phyloP scores from a whole-genome alignment of 1,139 yeast species.

The Candida mesenterica region DNA sequence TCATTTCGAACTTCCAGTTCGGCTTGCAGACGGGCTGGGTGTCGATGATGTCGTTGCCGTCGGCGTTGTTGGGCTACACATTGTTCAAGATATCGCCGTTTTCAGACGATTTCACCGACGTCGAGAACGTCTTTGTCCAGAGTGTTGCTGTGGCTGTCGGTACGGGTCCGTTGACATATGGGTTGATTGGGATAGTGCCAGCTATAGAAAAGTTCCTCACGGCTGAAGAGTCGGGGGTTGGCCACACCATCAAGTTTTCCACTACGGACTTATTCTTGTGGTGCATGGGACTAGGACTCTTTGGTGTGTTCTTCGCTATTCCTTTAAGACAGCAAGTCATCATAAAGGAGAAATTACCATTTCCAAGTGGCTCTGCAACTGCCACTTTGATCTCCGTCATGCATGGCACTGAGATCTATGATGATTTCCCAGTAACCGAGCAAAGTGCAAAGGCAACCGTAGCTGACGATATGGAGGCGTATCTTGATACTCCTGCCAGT shows the following conservation, averaged over 20 bases:
- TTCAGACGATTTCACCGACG: conserved; percentile 66
- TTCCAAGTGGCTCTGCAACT: conserved; percentile 96
- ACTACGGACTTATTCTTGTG: conserved; percentile 63
- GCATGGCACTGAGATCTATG: conserved; percentile 62
- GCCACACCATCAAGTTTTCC: conserved; percentile 36
- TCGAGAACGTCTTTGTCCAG: conserved; percentile 88
- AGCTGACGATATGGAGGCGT: conserved; percentile 10
- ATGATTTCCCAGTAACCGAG: conserved; percentile 26
- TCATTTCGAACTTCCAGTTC: conserved; percentile 89
- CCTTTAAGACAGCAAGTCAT: conserved; percentile 85
- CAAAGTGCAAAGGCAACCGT: conserved; percentile 4
- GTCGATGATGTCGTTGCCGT: conserved; percentile 98
- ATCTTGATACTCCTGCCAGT: neutral
- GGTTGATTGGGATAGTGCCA: conserved; percentile 94
- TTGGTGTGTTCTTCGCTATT: conserved; percentile 94
- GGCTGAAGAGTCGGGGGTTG: conserved; percentile 71
- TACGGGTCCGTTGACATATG: conserved; percentile 94
- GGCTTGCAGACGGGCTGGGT: conserved; percentile 99
- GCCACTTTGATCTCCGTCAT: conserved; percentile 88
- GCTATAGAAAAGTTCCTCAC: conserved; percentile 89
- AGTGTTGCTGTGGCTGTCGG: conserved; percentile 96
- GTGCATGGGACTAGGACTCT: conserved; percentile 84
- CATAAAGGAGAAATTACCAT: conserved; percentile 77
- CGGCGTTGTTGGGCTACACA: conserved; percentile 85
- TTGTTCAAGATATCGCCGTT: conserved; percentile 60